Evolutionary conservation across 306 rosid genomes (phyloP).

Genomic region (Arachis hypogaea): DNA sequence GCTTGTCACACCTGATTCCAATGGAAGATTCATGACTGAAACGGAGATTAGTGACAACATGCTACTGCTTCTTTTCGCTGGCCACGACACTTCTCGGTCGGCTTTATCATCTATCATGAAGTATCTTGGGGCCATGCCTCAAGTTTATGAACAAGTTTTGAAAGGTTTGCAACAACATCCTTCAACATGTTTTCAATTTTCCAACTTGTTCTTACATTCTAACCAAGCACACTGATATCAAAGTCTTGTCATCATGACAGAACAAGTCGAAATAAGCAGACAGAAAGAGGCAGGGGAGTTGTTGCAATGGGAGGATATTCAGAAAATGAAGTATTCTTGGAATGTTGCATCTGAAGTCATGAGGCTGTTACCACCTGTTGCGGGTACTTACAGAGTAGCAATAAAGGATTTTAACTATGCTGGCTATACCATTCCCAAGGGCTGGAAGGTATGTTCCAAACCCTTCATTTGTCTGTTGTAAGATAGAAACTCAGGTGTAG

Average conservation of each 20-base stretch:
- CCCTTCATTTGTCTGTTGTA: background rate
- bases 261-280: slow-evolving; percentile 50
- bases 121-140: slow-evolving; percentile 53
- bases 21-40: slow-evolving; percentile 48
- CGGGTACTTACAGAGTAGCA: slow-evolving; percentile 58
- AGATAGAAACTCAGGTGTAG: no score
- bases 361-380: slow-evolving; percentile 52
- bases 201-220: no score
- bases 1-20: slow-evolving; percentile 47
- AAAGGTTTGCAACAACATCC: slow-evolving; percentile 36
- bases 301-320: slow-evolving; percentile 61
- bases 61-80: slow-evolving; percentile 50
- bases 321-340: slow-evolving; percentile 69
- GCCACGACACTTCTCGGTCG: slow-evolving; percentile 53
- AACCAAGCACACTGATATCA: no score
- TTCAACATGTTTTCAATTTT: background rate
- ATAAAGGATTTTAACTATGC: slow-evolving; percentile 52
- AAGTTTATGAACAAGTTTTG: slow-evolving; percentile 51
- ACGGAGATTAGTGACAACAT: slow-evolving; percentile 52
- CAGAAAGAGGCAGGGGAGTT: slow-evolving; percentile 48
- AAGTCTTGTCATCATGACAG: slow-evolving; percentile 35
- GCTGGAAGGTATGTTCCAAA: slow-evolving; percentile 55
- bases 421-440: slow-evolving; percentile 56
- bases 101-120: slow-evolving; percentile 45
- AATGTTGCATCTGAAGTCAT: slow-evolving; percentile 55